Evolutionary conservation across 306 rosid species (phyloP).

Genomic region (Phaseolus lunatus): DNA sequence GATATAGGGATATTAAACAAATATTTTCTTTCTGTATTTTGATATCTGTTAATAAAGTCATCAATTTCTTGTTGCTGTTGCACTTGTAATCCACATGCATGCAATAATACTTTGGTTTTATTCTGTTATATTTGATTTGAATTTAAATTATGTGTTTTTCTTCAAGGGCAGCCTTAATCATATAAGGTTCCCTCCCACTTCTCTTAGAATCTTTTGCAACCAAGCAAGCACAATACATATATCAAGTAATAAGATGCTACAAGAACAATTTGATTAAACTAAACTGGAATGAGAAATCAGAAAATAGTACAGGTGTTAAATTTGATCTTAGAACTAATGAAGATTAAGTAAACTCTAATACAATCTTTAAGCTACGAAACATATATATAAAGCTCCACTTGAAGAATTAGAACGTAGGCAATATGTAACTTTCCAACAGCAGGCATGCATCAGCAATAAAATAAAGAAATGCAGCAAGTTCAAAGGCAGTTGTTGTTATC

Average conservation of each 20-base stretch:
- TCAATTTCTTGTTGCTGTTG: neutral
- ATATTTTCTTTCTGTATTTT: constrained; percentile 9
- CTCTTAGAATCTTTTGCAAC: too few relatives aligned
- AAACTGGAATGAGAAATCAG: neutral
- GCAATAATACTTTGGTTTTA: neutral
- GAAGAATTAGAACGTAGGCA: neutral
- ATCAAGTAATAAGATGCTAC: constrained; percentile 2
- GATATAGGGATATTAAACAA: constrained; percentile 10
- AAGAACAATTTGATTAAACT: neutral
- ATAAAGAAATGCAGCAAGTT: constrained; percentile 32
- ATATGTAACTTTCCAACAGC: neutral
- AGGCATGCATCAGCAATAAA: constrained; percentile 25
- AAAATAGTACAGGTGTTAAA: neutral
- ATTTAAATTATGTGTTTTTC: neutral
- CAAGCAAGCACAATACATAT: too few relatives aligned
- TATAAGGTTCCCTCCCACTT: neutral
- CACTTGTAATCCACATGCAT: constrained; percentile 2
- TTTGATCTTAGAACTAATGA: neutral
- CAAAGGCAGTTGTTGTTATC: constrained; percentile 41
- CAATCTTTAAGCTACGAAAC: too few relatives aligned
- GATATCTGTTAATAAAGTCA: constrained; percentile 16
- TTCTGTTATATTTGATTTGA: neutral
- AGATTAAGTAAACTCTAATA: neutral
- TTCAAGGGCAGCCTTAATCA: neutral
- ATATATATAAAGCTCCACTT: too few relatives aligned